Evolutionary conservation across 1,284 basidiomycete species (phyloP), one percentile per base, ranked within the genome.

Genomic region (Trichosporon coremiiforme): DNA sequence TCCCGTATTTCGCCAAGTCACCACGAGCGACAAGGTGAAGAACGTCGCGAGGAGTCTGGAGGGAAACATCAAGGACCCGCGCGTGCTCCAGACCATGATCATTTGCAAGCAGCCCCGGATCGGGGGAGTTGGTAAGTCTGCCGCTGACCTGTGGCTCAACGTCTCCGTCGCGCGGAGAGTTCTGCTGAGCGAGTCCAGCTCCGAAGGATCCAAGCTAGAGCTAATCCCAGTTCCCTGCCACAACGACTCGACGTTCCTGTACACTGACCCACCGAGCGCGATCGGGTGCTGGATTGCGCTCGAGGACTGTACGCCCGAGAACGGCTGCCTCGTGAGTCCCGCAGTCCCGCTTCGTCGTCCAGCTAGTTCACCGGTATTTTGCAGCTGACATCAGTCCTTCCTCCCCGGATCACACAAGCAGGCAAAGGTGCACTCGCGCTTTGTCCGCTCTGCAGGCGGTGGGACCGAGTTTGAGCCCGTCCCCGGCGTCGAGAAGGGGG

Each of bases 231-330:
- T 86, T 0, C 84, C 84, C 5, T 77, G 77, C 12, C 87, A 87
- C 73, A 86, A 87, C 73, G 87, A 88, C 75, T 85, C 84, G 25
- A 88, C 87, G 0, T 88, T 88, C 72, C 78, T 88, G 22, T 98
- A 96, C 82, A 98, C 95, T 3, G 86, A 92, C 65, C 95, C 96
- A 7, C 93, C 93, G 0, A 90, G 89, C 6, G 95, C 96, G 0
- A 86, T 98, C 5, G 96, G 96, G 0, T 93, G 95, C 79, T 99
- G 96, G 96, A 92, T 98, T 70, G 93, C 95, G 6, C 85, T 98
- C 20, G 95, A 98, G 80, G 88, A 89, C 72, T 95, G 94, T 79
- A 94, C 93, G 6, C 82, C 88, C 0, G 84, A 85, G 65, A 98
- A 98, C 76, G 95, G 95, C 4, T 94, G 94, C 22, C 86, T 97